Base-by-base conservation (phyloP, 2,329 filamentous ascomycete genomes). In the Sporothrix phasma region DNA sequence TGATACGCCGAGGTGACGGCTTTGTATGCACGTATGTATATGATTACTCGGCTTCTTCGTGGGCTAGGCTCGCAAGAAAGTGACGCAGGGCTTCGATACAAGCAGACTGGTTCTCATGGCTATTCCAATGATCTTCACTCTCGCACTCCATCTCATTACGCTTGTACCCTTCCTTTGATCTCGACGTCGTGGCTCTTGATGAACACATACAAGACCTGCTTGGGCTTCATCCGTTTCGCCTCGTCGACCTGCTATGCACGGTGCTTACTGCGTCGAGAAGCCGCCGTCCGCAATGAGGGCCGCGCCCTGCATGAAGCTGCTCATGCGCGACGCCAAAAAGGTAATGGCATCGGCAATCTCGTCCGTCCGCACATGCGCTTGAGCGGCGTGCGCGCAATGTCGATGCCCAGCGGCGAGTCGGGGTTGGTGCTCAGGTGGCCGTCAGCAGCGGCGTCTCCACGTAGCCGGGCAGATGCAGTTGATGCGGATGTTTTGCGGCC, bases 391-490 rank as follows among this genome's bases (percentile, higher is more conserved):
- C 75, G 76, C 1, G 72, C 71, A 22, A 81, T 72, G 60, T 80
- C 78, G 1, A 64, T 68, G 39, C 69, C 71, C 66, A 79, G 72
- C 5, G 73, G 72, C 11, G 70, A 68, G 17, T 69, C 72, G 3
- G 68, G 51, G 10, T 67, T 65, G 6, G 67, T 51, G 49, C 71
- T 70, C 63, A 70, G 29, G 64, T 63, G 34, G 3, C 5, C 15
- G n/a, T 17, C 31, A 69, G 49, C 37, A 69, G 60, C 7, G 67
- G 68, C 22, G 67, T 68, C 29, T 62, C 53, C 11, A 69, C 64
- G 51, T 66, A 69, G 34, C 67, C 0, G 83, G 83, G 63, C 83
- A 84, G n/a, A 86, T 79, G 2, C 81, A 82, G 69, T 86, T 86
- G 71, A 86, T 81, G 58, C 82, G 79, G 64, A 86, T 83, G 3